Base-by-base conservation (phyloP, 192 early-diverging fungal genomes). In the Rhizoclosmatium globosum region DNA sequence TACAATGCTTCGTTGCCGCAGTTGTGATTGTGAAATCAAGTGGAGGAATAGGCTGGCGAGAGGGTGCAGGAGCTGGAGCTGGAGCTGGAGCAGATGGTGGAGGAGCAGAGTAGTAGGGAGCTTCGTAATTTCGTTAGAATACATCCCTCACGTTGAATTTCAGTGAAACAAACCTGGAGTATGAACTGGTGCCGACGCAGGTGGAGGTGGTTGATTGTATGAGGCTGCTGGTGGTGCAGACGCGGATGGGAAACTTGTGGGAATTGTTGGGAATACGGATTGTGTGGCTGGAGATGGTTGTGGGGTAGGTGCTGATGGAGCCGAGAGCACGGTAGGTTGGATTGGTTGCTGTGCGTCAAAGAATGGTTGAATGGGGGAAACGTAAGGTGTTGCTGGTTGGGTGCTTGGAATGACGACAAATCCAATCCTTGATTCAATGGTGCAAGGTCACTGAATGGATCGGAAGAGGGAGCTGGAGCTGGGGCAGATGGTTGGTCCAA, bases 1-100 rank as follows among this genome's bases (percentile, higher is more conserved):
- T 92, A 11, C 95, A 89, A 57, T 91, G 87, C 84, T 99, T 99
- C 68, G 96, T 94, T 1, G 95, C 96, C 1, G 81, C 76, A 13
- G 89, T 86, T 4, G 92, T 85, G 15, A 88, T 65, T 53, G 74
- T 80, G 47, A 75, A 65, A 50, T 83, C 81, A 19, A 82, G 31
- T 2, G 73, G 73, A 39, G 13, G 39, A 21, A 11, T 79, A 69
- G 69, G 69, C 79, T 19, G 44, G 44, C 17, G 31, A 31, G 31
- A 31, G 31, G 31, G 31, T 31, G 31, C 31, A 31, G 31, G 31
- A 31, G 31, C 31, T 31, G 31, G 31, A 31, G 31, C 31, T 31
- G 31, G 31, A 31, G 31, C 31, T 31, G 31, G 31, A 0, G 31
- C 31, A 31, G 31, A 31, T 31, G 31, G 31, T 0, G 31, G 31